Conservation (phyloP, 495 filamentous ascomycete species). For the Hypoxylon rickii region DNA sequence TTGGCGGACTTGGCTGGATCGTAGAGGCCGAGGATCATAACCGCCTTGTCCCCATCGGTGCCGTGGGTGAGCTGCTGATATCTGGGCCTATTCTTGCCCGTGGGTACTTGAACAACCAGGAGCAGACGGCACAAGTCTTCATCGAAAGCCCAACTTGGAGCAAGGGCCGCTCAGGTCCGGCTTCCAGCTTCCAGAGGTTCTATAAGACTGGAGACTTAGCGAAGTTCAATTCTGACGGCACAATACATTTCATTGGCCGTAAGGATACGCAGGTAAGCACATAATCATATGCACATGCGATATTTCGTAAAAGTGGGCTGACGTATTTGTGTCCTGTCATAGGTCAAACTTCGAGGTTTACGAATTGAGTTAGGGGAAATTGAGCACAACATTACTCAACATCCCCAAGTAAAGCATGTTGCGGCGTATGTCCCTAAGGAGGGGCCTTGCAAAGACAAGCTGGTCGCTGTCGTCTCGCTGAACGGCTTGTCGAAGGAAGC, state of each 20-base stretch:
- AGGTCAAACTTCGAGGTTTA: no score
- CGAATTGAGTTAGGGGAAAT: no score
- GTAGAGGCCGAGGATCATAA: constrained; percentile 39
- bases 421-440: no score
- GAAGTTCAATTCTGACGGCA: constrained; percentile 47
- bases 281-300: no score
- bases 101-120: constrained; percentile 46
- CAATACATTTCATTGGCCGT: constrained; percentile 50
- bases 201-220: constrained; percentile 50
- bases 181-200: constrained; percentile 12
- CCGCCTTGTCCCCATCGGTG: constrained; percentile 42
- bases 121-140: constrained; percentile 24
- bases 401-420: no score
- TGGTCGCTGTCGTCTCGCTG: no score
- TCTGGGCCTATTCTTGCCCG: constrained; percentile 39
- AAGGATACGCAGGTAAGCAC: no score
- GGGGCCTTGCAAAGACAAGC: no score
- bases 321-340: no score
- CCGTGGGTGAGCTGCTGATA: constrained; percentile 46
- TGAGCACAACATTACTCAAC: no score
- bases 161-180: neutral
- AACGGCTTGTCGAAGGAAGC: no score
- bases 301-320: no score
- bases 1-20: constrained; percentile 41
- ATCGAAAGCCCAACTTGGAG: constrained; percentile 31